Conservation (phyloP, 192 early-diverging fungal genomes). For the Entomortierella parvispora region DNA sequence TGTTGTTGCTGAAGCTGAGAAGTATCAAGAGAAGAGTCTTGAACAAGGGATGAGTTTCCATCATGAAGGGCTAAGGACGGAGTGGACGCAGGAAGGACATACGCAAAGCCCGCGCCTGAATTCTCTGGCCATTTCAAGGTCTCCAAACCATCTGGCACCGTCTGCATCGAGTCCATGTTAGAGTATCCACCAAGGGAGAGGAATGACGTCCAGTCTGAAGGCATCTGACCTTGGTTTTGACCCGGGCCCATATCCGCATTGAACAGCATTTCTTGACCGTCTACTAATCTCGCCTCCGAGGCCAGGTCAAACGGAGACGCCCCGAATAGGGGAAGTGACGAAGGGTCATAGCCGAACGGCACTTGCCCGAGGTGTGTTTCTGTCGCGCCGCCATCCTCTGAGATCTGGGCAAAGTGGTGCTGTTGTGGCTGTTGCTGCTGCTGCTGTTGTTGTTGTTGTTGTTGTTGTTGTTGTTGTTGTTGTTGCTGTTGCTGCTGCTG, state of each 20-base stretch:
- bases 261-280: constrained; percentile 14
- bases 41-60: neutral
- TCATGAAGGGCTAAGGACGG: neutral
- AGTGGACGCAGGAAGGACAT: constrained; percentile 7
- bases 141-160: constrained; percentile 12
- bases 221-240: neutral
- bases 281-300: constrained; percentile 6
- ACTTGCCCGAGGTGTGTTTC: neutral
- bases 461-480: constrained; percentile 1
- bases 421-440: constrained; percentile 16
- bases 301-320: neutral
- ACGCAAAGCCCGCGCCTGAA: constrained; percentile 5
- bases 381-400: too few species aligned
- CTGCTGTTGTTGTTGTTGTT: constrained; percentile 14
- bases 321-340: constrained; percentile 18
- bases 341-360: constrained; percentile 21
- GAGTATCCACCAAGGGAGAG: constrained; percentile 6
- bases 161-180: constrained; percentile 23
- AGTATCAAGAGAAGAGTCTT: neutral
- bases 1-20: constrained; percentile 1
- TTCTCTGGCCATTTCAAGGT: constrained; percentile 5
- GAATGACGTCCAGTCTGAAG: constrained; percentile 23
- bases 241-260: constrained; percentile 9
- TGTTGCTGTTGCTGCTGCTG: neutral
- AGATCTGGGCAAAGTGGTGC: neutral